Evolutionary conservation across 192 early-diverging fungal genomes (phyloP).

Genomic region (Backusella tarrabulga): DNA sequence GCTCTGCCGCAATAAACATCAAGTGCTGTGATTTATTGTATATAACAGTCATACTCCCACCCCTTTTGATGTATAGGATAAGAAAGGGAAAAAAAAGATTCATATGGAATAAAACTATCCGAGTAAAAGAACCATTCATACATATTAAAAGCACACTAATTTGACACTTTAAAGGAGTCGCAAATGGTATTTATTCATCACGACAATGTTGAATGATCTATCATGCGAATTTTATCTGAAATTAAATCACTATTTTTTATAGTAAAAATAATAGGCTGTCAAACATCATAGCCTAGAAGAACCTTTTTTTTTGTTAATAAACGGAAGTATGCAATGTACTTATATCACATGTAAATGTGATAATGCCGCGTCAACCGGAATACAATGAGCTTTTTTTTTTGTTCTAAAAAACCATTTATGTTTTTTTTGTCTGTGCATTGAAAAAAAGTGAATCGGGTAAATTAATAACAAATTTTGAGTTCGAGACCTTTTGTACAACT

Average conservation of each 20-base stretch:
- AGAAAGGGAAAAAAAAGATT: background rate
- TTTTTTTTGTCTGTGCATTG: background rate
- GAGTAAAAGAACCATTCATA: background rate
- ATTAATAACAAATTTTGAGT: background rate
- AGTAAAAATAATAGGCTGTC: background rate
- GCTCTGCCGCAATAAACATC: background rate
- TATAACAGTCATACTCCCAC: background rate
- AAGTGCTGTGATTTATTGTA: background rate
- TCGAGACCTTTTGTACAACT: background rate
- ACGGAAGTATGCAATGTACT: background rate
- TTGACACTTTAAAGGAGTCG: background rate
- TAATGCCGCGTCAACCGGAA: background rate
- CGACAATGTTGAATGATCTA: background rate
- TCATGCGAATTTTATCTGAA: background rate
- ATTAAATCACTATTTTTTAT: background rate
- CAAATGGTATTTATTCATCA: background rate
- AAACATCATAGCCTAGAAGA: background rate
- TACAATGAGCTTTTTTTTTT: background rate
- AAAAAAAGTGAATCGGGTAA: background rate
- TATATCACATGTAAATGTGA: background rate
- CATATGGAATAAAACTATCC: background rate
- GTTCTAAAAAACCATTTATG: background rate
- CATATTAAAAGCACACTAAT: background rate
- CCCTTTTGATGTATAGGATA: background rate
- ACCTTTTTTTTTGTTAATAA: background rate